Evolutionary conservation across 257 asterid genomes (phyloP).

Genomic region (Scutellaria minor): DNA sequence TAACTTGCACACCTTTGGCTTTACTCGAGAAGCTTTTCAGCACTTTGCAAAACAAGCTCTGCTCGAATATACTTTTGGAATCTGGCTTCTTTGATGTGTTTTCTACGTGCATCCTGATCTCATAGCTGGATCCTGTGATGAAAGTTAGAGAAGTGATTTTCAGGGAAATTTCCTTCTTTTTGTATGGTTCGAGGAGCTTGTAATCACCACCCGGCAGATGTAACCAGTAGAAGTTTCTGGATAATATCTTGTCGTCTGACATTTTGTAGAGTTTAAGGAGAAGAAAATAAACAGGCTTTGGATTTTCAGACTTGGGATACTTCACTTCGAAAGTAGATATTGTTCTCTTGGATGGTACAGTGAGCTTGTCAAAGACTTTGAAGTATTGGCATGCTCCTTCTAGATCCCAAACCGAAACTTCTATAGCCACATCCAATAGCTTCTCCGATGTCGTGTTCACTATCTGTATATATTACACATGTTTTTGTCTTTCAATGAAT

Average conservation of each 20-base stretch:
- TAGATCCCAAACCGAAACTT: conserved; percentile 83
- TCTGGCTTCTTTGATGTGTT: conserved; percentile 67
- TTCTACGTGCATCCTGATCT: conserved; percentile 64
- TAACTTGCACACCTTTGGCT: conserved; percentile 39
- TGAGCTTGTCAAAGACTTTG: conserved; percentile 64
- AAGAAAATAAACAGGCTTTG: conserved; percentile 84
- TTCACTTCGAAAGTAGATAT: conserved; percentile 65
- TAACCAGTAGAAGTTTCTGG: conserved; percentile 97
- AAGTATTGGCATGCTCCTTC: conserved; percentile 72
- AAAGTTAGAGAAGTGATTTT: conserved; percentile 58
- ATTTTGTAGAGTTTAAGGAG: conserved; percentile 77
- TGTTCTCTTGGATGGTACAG: conserved; percentile 67
- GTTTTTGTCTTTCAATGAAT: neutral
- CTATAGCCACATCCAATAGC: conserved; percentile 71
- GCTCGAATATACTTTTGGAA: conserved; percentile 43
- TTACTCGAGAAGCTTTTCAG: conserved; percentile 39
- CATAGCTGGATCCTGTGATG: conserved; percentile 64
- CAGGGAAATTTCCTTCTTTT: conserved; percentile 58
- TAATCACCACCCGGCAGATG: conserved; percentile 78
- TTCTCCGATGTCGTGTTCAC: conserved; percentile 69
- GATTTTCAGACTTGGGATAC: conserved; percentile 72
- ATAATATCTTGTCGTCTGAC: conserved; percentile 60
- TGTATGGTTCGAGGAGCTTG: conserved; percentile 77
- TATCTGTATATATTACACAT: conserved; percentile 44
- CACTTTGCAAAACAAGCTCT: conserved; percentile 49